A percentile compares a stretch with the other conserved stretches of the same genome.
Conservation (phyloP, 768 basidiomycete species). For the Mycena leptocephala region DNA sequence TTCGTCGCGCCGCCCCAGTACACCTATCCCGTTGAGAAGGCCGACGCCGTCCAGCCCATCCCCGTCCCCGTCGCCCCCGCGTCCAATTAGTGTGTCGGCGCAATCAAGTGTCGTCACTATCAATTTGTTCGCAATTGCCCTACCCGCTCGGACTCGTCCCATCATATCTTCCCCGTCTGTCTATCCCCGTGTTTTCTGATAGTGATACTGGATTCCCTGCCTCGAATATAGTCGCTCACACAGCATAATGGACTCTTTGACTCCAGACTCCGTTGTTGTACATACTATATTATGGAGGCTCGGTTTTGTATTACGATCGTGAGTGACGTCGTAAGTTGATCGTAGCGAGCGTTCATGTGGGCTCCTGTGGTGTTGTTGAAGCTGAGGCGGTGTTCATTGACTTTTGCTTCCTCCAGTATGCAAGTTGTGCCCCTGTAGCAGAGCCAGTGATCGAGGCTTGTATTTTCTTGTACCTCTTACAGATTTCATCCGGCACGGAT, state of each 20-base stretch:
- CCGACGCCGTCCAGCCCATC: constrained; percentile 25
- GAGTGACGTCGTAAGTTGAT: no score
- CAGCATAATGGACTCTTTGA: constrained; percentile 5
- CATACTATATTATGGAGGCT: not conserved
- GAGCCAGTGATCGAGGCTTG: no score
- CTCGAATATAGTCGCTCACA: constrained; percentile 20
- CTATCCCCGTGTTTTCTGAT: not conserved
- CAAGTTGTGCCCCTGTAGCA: no score
- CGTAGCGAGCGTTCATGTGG: no score
- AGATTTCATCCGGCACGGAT: no score
- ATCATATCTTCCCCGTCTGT: not conserved
- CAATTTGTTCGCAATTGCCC: not conserved
- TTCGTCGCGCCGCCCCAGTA: constrained; percentile 73
- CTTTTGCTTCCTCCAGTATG: no score
- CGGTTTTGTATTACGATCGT: not conserved
- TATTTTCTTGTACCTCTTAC: no score
- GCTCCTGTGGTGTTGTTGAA: no score
- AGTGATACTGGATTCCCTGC: constrained; percentile 7
- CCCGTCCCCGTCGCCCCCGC: not conserved
- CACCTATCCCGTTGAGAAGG: constrained; percentile 63
- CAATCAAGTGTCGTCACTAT: not conserved
- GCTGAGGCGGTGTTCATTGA: no score
- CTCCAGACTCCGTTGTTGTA: constrained; percentile 2
- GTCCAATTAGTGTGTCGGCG: not conserved
- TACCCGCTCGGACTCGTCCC: not conserved